These are phyloP conservation scores for Trichosporon sp. DNA, from an alignment of 1,284 basidiomycete species.

Conservation along the genomic window DNA sequence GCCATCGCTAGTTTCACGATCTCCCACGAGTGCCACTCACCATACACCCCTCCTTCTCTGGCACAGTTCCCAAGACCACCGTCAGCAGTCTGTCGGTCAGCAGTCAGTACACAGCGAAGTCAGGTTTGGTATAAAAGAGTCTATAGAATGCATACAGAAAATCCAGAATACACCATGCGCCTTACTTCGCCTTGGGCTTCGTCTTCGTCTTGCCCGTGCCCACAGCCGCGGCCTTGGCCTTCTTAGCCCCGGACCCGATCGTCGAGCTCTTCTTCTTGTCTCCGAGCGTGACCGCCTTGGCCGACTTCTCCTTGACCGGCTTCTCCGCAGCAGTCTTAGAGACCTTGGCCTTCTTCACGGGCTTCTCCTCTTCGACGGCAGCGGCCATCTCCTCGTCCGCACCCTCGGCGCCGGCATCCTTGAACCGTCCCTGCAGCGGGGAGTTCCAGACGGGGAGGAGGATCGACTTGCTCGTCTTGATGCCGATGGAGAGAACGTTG, in stretches of 20 bases:
- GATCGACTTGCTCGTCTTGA: conserved; percentile 86
- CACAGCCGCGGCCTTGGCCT: conserved; percentile 34
- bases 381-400: conserved; percentile 26
- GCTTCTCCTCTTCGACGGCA: conserved; percentile 26
- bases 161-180: conserved; percentile 9
- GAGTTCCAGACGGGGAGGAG: conserved; percentile 87
- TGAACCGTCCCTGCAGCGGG: conserved; percentile 60
- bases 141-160: conserved; percentile 23
- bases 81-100: no score
- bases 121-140: neutral
- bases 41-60: no score
- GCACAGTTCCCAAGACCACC: no score
- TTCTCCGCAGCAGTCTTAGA: conserved; percentile 14
- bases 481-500: conserved; percentile 83
- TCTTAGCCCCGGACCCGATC: conserved; percentile 39
- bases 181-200: conserved; percentile 25
- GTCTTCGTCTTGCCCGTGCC: conserved; percentile 25
- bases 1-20: no score
- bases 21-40: no score
- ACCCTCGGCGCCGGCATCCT: conserved; percentile 29
- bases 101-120: no score
- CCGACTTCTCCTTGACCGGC: conserved; percentile 15
- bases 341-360: neutral
- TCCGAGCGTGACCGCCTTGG: conserved; percentile 23
- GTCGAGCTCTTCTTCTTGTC: conserved; percentile 42